Evolutionary conservation across 192 early-diverging fungal genomes (phyloP).

Genomic region (Paraglomus brasilianum): DNA sequence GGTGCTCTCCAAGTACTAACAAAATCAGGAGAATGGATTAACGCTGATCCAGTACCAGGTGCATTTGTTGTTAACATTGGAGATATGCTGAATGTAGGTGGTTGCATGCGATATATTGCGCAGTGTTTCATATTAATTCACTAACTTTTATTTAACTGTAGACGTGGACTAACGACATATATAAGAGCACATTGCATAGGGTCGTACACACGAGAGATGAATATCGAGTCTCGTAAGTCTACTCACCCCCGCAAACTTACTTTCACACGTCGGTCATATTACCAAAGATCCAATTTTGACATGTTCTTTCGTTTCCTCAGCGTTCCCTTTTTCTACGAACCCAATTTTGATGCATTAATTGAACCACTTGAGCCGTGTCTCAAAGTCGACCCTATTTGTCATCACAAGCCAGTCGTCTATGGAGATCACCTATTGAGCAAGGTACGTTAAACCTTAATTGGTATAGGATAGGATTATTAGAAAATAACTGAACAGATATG

Average conservation of each 20-base stretch:
- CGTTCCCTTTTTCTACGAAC: constrained; percentile 53
- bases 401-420: constrained; percentile 41
- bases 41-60: constrained; percentile 49
- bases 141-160: not conserved
- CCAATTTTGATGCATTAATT: constrained; percentile 52
- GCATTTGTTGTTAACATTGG: constrained; percentile 58
- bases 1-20: constrained; percentile 50
- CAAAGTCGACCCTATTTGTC: constrained; percentile 27
- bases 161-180: constrained; percentile 54
- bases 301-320: not conserved
- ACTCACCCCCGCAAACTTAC: too few relatives aligned
- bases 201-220: constrained; percentile 44
- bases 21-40: constrained; percentile 49
- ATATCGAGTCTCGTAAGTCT: constrained; percentile 43
- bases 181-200: constrained; percentile 50
- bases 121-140: too few relatives aligned
- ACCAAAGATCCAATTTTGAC: not conserved
- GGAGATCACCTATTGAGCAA: constrained; percentile 49
- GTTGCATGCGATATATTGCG: too few relatives aligned
- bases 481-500: too few relatives aligned
- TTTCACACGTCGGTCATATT: not conserved
- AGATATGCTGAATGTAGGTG: constrained; percentile 47
- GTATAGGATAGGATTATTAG: not conserved
- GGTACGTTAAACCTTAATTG: constrained; percentile 22
- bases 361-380: constrained; percentile 38